A percentile compares a stretch with the other conserved stretches of the same genome.
phyloP scores from a whole-genome alignment of 495 filamentous ascomycete genomes.

The Podospora didyma region DNA sequence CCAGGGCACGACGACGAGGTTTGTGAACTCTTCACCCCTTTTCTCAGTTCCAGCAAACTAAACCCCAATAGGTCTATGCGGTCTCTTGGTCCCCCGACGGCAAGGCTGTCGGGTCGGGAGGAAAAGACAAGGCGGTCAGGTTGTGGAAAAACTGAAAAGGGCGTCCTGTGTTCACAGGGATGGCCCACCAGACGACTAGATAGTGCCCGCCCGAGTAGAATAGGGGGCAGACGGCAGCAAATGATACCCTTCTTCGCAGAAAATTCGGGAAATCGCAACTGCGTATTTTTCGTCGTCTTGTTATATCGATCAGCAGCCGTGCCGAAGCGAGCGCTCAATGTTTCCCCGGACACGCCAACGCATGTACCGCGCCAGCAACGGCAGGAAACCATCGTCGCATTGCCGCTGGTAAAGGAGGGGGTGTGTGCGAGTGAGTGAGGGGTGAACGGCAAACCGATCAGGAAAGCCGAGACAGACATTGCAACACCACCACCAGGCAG shows the following conservation, averaged over 20 bases:
- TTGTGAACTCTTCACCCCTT: slow-evolving; percentile 52
- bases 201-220: background rate
- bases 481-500: too few species aligned
- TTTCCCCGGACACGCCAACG: too few species aligned
- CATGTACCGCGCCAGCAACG: too few species aligned
- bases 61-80: slow-evolving; percentile 47
- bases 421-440: too few species aligned
- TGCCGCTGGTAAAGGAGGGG: too few species aligned
- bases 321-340: too few species aligned
- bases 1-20: slow-evolving; percentile 95
- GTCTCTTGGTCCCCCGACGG: slow-evolving; percentile 51
- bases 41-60: background rate
- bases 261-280: background rate
- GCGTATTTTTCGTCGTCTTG: slow-evolving; percentile 1
- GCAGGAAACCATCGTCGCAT: too few species aligned
- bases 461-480: too few species aligned
- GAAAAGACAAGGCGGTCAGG: slow-evolving; percentile 86
- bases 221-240: slow-evolving; percentile 5
- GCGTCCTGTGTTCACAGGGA: too few species aligned
- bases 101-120: slow-evolving; percentile 58
- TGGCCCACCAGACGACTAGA: background rate
- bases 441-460: too few species aligned
- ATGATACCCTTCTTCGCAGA: slow-evolving; percentile 21
- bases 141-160: slow-evolving; percentile 62
- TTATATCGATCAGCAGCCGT: background rate